Evolutionary conservation across 345 rosid genomes (phyloP).

Genomic region (Clarkia xantiana): DNA sequence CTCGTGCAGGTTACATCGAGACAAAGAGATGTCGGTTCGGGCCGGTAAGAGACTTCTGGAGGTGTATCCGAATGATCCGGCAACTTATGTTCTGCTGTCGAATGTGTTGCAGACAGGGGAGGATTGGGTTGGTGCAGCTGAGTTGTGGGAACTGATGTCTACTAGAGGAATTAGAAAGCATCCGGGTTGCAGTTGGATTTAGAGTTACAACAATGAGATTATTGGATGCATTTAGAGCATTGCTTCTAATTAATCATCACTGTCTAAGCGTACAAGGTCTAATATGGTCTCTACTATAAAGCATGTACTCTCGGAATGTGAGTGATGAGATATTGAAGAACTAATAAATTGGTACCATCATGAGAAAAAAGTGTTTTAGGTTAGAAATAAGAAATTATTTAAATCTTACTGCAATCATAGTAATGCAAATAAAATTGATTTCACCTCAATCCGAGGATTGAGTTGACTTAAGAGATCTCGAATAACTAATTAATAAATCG

Average conservation of each 20-base stretch:
- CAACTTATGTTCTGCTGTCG: conserved; percentile 19
- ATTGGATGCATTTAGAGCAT: neutral
- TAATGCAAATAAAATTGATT: too few relatives aligned
- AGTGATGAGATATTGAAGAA: too few relatives aligned
- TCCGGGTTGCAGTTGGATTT: conserved; percentile 24
- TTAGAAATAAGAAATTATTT: too few relatives aligned
- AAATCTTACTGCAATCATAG: too few relatives aligned
- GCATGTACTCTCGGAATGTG: too few relatives aligned
- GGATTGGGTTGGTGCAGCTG: conserved; percentile 19
- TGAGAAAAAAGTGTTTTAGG: too few relatives aligned
- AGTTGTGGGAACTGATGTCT: conserved; percentile 13
- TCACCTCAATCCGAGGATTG: too few relatives aligned
- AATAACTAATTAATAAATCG: too few relatives aligned
- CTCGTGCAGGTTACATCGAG: conserved; percentile 28
- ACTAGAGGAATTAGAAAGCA: conserved; percentile 18
- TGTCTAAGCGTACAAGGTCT: too few relatives aligned
- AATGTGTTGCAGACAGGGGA: conserved; percentile 10
- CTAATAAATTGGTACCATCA: too few relatives aligned
- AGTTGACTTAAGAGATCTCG: too few relatives aligned
- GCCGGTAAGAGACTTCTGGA: conserved; percentile 20
- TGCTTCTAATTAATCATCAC: neutral
- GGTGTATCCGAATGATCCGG: conserved; percentile 23
- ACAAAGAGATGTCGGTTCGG: conserved; percentile 17
- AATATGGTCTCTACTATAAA: too few relatives aligned
- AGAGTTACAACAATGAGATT: neutral